Conservation (phyloP, 2,329 filamentous ascomycete genomes). For the Phoma sp. region DNA sequence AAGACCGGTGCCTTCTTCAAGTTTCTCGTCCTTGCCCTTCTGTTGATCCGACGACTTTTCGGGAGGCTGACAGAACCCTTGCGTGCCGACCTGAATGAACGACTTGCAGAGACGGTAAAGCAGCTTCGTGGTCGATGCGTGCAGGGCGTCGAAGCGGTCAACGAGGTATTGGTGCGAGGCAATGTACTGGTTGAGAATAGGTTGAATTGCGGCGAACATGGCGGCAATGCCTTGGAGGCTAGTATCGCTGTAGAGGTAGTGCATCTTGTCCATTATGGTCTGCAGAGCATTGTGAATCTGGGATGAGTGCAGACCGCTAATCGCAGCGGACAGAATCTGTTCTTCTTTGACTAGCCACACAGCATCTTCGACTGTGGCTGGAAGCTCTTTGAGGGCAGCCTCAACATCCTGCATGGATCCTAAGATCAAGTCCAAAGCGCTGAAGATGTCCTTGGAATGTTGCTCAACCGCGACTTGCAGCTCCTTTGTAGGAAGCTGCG, state of each 20-base stretch:
- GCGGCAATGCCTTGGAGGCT: conserved; percentile 59
- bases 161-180: conserved; percentile 66
- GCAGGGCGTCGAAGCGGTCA: conserved; percentile 65
- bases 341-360: conserved; percentile 67
- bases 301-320: conserved; percentile 65
- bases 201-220: conserved; percentile 67
- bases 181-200: conserved; percentile 77
- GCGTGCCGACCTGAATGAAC: conserved; percentile 78
- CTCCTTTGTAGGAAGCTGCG: conserved; percentile 1
- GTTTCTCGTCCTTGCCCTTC: conserved; percentile 73
- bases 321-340: conserved; percentile 46
- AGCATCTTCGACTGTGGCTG: conserved; percentile 65
- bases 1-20: conserved; percentile 90
- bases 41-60: conserved; percentile 74
- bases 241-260: conserved; percentile 49
- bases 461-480: conserved; percentile 37
- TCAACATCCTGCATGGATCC: conserved; percentile 78
- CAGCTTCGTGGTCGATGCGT: conserved; percentile 75
- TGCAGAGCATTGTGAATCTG: conserved; percentile 60
- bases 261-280: conserved; percentile 55
- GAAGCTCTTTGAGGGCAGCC: conserved; percentile 61
- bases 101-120: conserved; percentile 76
- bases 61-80: conserved; percentile 90
- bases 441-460: conserved; percentile 66
- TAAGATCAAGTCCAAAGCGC: conserved; percentile 75